Conservation (phyloP, 768 basidiomycete species). For the Calvatia gigantea region DNA sequence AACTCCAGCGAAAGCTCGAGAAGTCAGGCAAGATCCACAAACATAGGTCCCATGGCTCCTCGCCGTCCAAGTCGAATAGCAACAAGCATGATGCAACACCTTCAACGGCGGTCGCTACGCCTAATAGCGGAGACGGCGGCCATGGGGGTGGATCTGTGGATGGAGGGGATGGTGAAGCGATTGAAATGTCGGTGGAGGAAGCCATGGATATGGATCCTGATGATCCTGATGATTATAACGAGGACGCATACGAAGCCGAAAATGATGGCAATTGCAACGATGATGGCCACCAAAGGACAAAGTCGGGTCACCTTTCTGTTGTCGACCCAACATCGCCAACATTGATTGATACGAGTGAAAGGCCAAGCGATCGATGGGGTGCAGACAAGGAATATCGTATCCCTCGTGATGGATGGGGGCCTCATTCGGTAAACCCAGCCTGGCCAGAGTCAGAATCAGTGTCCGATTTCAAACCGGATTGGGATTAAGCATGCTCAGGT, state of each 20-base stretch:
- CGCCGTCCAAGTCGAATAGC: slow-evolving; percentile 20
- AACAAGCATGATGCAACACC: slow-evolving; percentile 26
- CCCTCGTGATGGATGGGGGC: no score
- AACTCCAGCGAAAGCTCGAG: slow-evolving; percentile 68
- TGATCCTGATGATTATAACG: slow-evolving; percentile 22
- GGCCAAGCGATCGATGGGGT: not conserved
- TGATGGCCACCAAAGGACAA: not conserved
- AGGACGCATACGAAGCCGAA: slow-evolving; percentile 15
- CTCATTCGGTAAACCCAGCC: not conserved
- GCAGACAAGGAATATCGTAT: not conserved
- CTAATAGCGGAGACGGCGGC: slow-evolving; percentile 34
- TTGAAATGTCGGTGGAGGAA: slow-evolving; percentile 30
- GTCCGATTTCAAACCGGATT: not conserved
- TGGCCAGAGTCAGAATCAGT: not conserved
- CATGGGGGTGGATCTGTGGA: slow-evolving; percentile 21
- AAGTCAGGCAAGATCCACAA: slow-evolving; percentile 38
- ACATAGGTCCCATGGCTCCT: slow-evolving; percentile 24
- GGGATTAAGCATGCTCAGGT: not conserved
- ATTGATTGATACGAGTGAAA: not conserved
- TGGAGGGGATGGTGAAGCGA: slow-evolving; percentile 9
- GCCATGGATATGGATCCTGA: slow-evolving; percentile 30
- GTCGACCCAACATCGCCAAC: not conserved
- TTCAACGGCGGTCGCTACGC: slow-evolving; percentile 38
- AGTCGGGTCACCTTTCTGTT: not conserved
- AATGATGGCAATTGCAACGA: slow-evolving; percentile 1